Evolutionary conservation across 768 basidiomycete species (phyloP), one percentile per base, ranked within the genome.

Genomic region (Kwoniella heveanensis): DNA sequence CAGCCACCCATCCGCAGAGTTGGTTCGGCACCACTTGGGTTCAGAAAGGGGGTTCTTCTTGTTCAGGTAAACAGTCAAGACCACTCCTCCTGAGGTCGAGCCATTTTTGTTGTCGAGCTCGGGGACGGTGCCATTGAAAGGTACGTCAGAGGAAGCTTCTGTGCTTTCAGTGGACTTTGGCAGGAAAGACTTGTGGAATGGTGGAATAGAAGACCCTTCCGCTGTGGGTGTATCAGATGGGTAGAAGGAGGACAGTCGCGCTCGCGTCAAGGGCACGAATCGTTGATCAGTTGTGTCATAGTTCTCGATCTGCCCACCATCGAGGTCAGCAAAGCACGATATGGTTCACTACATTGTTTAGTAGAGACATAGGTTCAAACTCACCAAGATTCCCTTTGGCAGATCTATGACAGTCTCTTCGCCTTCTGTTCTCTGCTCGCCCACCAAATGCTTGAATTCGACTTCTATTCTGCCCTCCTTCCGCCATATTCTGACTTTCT

Each of bases 1-100:
- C 53, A 80, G 57, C 94, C 94, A 98, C 39, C 93, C 92, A 71
- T 95, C 91, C 24, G 94, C 86, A 75, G 94, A 90, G 29, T 95
- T 95, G 8, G 89, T 88, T 79, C 92, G 91, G 37, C 92, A 92
- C 96, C 95, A 99, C 78, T 92, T 90, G 7, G 96, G 92, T 78
- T 97, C 93, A 17, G 92, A 93, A 32, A 98, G 81, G 0, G 96
- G 96, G 62, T 90, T 87, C 30, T 85, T 86, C 60, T 86, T 90
- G 79, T 99, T 95, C 65, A 98, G 85, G 80, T 92, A 85, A 19
- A 77, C 64, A 1, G 67, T 61, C 6, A 77, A 29, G 9, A 57
- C 62, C 12, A 73, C 37, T 2, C 24, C 37, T 2, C 24, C 44
- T 19, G 32, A 30, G 17, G 52, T 32, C 49, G 22, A 21, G 32